A percentile compares a stretch with the other conserved stretches of the same genome.
Conservation (phyloP, 163 green algal genomes). For the Prototheca wickerhamii region DNA sequence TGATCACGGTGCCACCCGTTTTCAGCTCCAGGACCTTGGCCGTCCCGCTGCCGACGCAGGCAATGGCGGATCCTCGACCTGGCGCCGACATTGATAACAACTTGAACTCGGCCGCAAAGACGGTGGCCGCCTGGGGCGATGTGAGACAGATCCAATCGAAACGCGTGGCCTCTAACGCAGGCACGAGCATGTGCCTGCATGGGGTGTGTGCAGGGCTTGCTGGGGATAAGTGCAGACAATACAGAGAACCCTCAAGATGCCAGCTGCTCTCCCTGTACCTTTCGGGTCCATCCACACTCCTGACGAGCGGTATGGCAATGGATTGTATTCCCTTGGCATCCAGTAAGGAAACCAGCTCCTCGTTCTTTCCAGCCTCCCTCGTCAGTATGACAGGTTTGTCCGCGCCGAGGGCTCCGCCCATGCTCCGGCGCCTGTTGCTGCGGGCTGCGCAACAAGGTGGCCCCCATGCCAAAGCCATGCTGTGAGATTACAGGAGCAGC, state of each 20-base stretch:
- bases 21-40: not conserved
- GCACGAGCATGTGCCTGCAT: no score
- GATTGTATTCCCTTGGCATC: slow-evolving; percentile 34
- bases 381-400: slow-evolving; percentile 44
- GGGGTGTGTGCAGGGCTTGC: not conserved
- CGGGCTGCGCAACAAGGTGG: not conserved
- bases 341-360: slow-evolving; percentile 51
- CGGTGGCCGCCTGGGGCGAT: not conserved
- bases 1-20: not conserved
- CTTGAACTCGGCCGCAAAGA: not conserved
- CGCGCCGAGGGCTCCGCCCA: slow-evolving; percentile 10
- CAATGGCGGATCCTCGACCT: not conserved
- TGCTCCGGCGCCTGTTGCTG: no score
- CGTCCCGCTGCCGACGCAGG: not conserved
- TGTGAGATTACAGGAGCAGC: not conserved
- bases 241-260: no score
- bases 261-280: no score
- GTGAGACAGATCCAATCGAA: not conserved
- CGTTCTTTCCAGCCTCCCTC: slow-evolving; percentile 66
- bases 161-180: no score
- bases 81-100: no score
- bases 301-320: slow-evolving; percentile 73
- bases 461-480: not conserved
- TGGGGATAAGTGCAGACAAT: not conserved
- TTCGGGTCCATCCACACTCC: slow-evolving; percentile 58